Evolutionary conservation across 768 basidiomycete species (phyloP).

Genomic region (Lactarius indigo): DNA sequence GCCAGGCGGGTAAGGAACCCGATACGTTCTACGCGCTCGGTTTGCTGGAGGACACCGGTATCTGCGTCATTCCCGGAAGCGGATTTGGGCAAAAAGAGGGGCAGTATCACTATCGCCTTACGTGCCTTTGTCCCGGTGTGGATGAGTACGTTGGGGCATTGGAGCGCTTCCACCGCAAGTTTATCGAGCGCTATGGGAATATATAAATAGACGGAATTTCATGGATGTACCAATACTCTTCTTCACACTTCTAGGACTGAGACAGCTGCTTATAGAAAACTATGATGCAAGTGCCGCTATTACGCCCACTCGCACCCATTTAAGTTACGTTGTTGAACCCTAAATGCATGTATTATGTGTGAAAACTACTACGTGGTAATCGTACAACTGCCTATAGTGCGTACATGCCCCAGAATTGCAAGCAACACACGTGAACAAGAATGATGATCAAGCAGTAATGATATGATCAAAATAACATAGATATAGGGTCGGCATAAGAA

Average conservation of each 20-base stretch:
- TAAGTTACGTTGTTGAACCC: background rate
- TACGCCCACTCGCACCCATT: background rate
- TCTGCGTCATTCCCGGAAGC: constrained; percentile 90
- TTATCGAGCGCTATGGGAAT: constrained; percentile 47
- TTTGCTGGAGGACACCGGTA: constrained; percentile 84
- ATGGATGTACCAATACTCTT: background rate
- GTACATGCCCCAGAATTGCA: constrained; percentile 2
- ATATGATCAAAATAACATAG: constrained; percentile 20
- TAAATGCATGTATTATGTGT: constrained; percentile 10
- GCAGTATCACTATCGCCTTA: constrained; percentile 88
- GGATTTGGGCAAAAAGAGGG: constrained; percentile 94
- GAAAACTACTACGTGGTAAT: constrained; percentile 11
- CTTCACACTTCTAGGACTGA: background rate
- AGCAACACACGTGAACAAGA: constrained; percentile 18
- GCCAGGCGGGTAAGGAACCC: constrained; percentile 67
- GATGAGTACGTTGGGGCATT: constrained; percentile 88
- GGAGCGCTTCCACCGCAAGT: constrained; percentile 67
- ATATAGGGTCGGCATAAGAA: constrained; percentile 15
- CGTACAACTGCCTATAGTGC: constrained; percentile 17
- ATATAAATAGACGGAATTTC: background rate
- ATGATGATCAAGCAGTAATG: constrained; percentile 4
- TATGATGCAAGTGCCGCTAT: background rate
- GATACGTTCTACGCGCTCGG: constrained; percentile 87
- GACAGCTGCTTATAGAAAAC: background rate
- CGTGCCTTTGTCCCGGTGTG: constrained; percentile 91